These are phyloP conservation scores for Neurospora intermedia DNA, from an alignment of 495 filamentous ascomycete genomes.

Conservation along the genomic window DNA sequence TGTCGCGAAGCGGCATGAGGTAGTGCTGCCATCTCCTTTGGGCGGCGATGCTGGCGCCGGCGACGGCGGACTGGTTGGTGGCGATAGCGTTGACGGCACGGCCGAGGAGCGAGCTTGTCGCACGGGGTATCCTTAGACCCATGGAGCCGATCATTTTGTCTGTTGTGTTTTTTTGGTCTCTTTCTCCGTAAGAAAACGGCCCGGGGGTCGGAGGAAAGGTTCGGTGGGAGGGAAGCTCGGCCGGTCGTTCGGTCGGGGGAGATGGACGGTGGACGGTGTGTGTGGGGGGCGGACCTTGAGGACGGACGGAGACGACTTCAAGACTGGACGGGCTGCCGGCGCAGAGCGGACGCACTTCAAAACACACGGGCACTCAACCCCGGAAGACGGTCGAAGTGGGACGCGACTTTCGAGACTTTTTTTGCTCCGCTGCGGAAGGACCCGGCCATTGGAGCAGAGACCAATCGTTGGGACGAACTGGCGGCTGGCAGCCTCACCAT, in stretches of 20 bases:
- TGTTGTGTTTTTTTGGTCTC: not conserved
- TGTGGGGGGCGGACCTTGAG: not conserved
- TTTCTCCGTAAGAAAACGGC: not conserved
- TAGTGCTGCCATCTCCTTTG: not conserved
- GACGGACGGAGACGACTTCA: not conserved
- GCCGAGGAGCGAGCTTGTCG: not conserved
- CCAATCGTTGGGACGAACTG: not conserved
- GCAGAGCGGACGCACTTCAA: not conserved
- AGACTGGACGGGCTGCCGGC: not conserved
- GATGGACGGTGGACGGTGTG: not conserved
- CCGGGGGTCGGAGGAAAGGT: not conserved
- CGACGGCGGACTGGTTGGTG: not conserved
- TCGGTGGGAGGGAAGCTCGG: not conserved
- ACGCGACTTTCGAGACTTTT: not conserved
- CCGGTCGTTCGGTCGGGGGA: not conserved
- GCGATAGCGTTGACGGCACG: not conserved
- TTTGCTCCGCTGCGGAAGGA: not conserved
- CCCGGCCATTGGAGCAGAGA: not conserved
- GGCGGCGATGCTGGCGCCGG: not conserved
- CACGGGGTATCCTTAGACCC: not conserved
- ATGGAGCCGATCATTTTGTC: not conserved
- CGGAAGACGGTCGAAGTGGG: not conserved
- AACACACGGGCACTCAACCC: not conserved
- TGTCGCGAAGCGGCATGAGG: not conserved
- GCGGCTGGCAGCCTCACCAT: not conserved